Conservation (phyloP, 345 rosid genomes). For the Boechera divaricarpa region DNA sequence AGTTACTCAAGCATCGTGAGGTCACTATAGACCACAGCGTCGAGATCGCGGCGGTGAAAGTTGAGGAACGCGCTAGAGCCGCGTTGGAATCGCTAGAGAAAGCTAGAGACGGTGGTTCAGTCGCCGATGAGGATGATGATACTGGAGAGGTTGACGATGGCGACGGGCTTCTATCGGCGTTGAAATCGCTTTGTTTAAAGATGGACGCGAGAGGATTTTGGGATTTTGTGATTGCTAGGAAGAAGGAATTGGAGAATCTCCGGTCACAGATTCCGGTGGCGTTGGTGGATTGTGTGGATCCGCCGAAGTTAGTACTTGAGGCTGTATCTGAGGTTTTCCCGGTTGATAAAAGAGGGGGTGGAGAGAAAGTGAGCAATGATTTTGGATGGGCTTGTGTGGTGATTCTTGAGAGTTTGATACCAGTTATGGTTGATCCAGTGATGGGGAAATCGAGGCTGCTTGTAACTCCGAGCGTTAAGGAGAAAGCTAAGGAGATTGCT, state of each 20-base stretch:
- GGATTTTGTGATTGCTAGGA: constrained; percentile 62
- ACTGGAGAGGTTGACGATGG: constrained; percentile 72
- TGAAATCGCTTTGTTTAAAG: constrained; percentile 58
- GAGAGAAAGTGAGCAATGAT: constrained; percentile 52
- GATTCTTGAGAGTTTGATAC: constrained; percentile 79
- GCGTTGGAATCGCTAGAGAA: constrained; percentile 26
- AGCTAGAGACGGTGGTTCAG: constrained; percentile 32
- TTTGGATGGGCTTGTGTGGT: constrained; percentile 94
- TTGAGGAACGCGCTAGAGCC: constrained; percentile 56
- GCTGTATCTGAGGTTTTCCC: constrained; percentile 87
- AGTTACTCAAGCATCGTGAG: constrained; percentile 75
- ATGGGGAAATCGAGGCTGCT: constrained; percentile 74
- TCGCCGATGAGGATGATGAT: constrained; percentile 66
- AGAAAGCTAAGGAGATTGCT: constrained; percentile 72
- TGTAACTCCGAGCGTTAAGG: constrained; percentile 71
- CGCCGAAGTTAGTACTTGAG: constrained; percentile 76
- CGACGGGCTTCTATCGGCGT: constrained; percentile 53
- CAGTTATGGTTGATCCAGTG: constrained; percentile 81
- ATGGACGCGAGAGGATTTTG: constrained; percentile 75
- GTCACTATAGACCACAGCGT: constrained; percentile 81
- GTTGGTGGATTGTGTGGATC: constrained; percentile 75
- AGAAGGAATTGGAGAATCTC: constrained; percentile 68
- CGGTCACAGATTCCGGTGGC: constrained; percentile 69
- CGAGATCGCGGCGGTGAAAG: constrained; percentile 63
- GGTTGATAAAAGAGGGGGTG: constrained; percentile 60